Evolutionary conservation across 2,329 filamentous ascomycete genomes (phyloP).

Genomic region (Seiridium unicorne): DNA sequence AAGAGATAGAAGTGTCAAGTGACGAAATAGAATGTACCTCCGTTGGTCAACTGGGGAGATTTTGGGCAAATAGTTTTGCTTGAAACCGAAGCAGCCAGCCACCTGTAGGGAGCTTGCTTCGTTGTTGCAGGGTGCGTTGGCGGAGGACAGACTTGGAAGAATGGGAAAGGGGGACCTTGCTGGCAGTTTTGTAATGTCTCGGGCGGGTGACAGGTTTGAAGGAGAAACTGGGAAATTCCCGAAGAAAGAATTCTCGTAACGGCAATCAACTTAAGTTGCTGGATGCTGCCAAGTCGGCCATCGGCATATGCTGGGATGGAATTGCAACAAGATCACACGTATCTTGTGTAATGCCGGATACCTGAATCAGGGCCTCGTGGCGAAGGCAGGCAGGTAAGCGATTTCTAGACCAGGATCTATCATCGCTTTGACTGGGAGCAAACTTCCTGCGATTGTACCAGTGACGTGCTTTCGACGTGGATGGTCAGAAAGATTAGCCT

Average conservation of each 20-base stretch:
- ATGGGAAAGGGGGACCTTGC: neutral
- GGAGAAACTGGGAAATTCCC: neutral
- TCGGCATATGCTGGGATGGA: conserved; percentile 15
- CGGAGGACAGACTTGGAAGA: neutral
- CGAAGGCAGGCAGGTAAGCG: neutral
- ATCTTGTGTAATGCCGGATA: conserved; percentile 16
- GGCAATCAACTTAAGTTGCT: neutral
- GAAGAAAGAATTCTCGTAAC: neutral
- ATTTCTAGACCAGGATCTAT: neutral
- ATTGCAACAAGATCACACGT: conserved; percentile 7
- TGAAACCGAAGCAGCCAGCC: neutral
- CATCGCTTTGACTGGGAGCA: too few relatives aligned
- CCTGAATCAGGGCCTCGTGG: neutral
- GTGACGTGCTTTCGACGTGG: too few relatives aligned
- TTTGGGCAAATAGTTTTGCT: neutral
- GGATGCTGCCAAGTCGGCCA: conserved; percentile 20
- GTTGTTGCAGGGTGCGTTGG: too few relatives aligned
- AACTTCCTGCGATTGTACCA: too few relatives aligned
- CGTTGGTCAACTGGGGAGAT: neutral
- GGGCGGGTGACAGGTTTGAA: neutral
- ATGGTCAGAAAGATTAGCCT: too few relatives aligned
- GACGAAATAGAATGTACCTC: neutral
- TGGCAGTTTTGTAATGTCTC: conserved; percentile 6
- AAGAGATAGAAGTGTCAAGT: neutral
- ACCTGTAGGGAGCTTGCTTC: neutral